Evolutionary conservation across 768 basidiomycete species (phyloP).

Genomic region (Tubosaeta sp.): DNA sequence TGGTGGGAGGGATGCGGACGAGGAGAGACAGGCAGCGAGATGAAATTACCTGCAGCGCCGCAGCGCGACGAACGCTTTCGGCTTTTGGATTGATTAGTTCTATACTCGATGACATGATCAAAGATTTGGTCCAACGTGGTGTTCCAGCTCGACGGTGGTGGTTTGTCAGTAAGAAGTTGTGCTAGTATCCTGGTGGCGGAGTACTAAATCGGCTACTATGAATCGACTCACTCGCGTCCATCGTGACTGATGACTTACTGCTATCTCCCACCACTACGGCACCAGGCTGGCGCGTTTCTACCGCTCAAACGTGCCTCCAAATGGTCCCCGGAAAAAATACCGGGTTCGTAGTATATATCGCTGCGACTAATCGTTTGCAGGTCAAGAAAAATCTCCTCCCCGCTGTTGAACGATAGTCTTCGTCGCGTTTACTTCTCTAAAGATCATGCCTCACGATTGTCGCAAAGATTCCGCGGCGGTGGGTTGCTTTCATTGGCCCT

Average conservation of each 20-base stretch:
- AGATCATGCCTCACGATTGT: constrained; percentile 11
- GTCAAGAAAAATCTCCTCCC: constrained; percentile 13
- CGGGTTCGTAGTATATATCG: constrained; percentile 27
- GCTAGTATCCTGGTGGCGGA: constrained; percentile 23
- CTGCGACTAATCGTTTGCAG: constrained; percentile 10
- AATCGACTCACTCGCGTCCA: constrained; percentile 26
- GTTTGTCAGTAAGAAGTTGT: constrained; percentile 6
- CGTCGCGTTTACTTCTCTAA: constrained; percentile 1
- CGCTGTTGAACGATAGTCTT: constrained; percentile 6
- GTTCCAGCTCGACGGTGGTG: constrained; percentile 14
- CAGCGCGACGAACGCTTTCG: constrained; percentile 85
- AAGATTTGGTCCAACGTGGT: constrained; percentile 20
- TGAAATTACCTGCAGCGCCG: constrained; percentile 77
- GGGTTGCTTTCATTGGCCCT: constrained; percentile 12
- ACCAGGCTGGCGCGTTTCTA: constrained; percentile 32
- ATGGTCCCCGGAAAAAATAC: constrained; percentile 16
- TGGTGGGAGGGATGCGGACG: constrained; percentile 31
- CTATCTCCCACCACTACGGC: constrained; percentile 30
- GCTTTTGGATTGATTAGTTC: constrained; percentile 97
- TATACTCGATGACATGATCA: constrained; percentile 68
- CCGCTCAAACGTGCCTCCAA: constrained; percentile 24
- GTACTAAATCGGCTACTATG: constrained; percentile 30
- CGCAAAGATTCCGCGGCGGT: constrained; percentile 21
- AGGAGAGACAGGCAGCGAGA: constrained; percentile 15
- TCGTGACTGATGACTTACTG: constrained; percentile 20